These are phyloP conservation scores for Scytalidium lignicola DNA, from an alignment of 2,329 filamentous ascomycete species.

Conservation along the genomic window DNA sequence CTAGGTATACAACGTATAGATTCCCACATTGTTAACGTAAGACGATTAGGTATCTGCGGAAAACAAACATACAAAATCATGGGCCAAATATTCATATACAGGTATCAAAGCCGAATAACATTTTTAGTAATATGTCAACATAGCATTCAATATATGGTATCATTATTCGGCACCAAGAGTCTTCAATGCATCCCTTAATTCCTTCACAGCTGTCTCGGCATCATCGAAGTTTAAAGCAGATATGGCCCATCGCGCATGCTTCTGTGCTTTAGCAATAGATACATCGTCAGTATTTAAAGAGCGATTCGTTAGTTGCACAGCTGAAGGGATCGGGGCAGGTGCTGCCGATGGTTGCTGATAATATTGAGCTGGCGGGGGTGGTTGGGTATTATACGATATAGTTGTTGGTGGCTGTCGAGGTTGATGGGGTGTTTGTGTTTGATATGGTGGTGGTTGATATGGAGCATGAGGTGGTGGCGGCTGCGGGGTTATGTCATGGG, in stretches of 20 bases:
- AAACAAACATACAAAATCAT: too few species aligned
- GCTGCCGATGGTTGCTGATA: slow-evolving; percentile 14
- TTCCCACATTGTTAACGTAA: too few species aligned
- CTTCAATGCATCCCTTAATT: slow-evolving; percentile 68
- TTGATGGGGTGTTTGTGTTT: slow-evolving; percentile 8
- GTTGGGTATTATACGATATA: too few species aligned
- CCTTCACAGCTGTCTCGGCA: slow-evolving; percentile 80
- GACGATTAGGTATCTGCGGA: too few species aligned
- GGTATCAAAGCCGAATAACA: too few species aligned
- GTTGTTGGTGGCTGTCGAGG: slow-evolving; percentile 1
- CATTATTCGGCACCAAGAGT: slow-evolving; percentile 24
- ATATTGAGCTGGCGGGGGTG: slow-evolving; percentile 2
- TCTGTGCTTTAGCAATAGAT: slow-evolving; percentile 75
- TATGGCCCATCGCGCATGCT: slow-evolving; percentile 95
- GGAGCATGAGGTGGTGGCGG: slow-evolving; percentile 17
- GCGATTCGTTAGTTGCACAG: slow-evolving; percentile 16
- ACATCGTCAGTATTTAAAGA: slow-evolving; percentile 59
- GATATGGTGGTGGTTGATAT: slow-evolving; percentile 8
- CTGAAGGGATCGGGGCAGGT: slow-evolving; percentile 4
- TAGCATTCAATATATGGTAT: not conserved
- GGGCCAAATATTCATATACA: too few species aligned
- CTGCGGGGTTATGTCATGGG: slow-evolving; percentile 17
- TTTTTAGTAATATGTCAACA: too few species aligned
- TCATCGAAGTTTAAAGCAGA: slow-evolving; percentile 97
- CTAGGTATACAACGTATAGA: too few species aligned